Conservation (phyloP, 371 early-diverging fungal genomes). For the Rhizomucor pusillus region DNA sequence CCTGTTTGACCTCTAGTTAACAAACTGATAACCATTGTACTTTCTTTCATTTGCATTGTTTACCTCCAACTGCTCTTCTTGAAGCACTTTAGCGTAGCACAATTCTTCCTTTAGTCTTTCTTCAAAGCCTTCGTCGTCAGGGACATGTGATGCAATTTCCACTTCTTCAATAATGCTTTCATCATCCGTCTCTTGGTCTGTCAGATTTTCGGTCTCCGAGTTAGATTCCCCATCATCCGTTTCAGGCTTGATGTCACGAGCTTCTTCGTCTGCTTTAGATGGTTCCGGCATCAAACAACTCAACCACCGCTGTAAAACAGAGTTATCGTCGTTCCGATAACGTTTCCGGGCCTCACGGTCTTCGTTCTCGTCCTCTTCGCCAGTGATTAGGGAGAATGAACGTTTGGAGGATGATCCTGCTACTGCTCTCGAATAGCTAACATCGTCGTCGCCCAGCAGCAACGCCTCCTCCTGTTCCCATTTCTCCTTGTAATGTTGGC, state of each 20-base stretch:
- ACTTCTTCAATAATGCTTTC: slow-evolving; percentile 4
- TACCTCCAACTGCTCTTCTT: slow-evolving; percentile 78
- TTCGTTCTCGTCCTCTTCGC: not conserved
- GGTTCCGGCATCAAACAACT: slow-evolving; percentile 67
- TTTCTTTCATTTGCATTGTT: slow-evolving; percentile 2
- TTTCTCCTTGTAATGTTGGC: slow-evolving; percentile 69
- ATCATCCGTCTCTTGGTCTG: slow-evolving; percentile 24
- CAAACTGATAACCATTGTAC: not conserved
- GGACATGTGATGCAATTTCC: slow-evolving; percentile 3
- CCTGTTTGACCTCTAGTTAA: slow-evolving; percentile 17
- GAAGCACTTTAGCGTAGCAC: slow-evolving; percentile 74
- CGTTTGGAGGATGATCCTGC: not conserved
- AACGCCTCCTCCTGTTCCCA: slow-evolving; percentile 82
- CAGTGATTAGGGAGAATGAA: not conserved
- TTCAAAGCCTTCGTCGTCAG: slow-evolving; percentile 47
- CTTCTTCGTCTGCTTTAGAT: slow-evolving; percentile 20
- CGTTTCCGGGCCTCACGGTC: slow-evolving; percentile 41
- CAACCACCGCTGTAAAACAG: slow-evolving; percentile 70
- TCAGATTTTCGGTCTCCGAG: slow-evolving; percentile 7
- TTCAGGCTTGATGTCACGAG: not conserved
- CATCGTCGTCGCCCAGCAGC: not conserved
- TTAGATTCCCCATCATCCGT: not conserved
- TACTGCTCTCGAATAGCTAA: not conserved
- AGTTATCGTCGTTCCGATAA: not conserved
- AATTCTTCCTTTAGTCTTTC: slow-evolving; percentile 82